Percentiles rank a stretch among this genome's conserved stretches.
These are phyloP conservation scores for Sordariomycetes sp. DNA, from an alignment of 2,329 filamentous ascomycete species.

Conservation along the genomic window DNA sequence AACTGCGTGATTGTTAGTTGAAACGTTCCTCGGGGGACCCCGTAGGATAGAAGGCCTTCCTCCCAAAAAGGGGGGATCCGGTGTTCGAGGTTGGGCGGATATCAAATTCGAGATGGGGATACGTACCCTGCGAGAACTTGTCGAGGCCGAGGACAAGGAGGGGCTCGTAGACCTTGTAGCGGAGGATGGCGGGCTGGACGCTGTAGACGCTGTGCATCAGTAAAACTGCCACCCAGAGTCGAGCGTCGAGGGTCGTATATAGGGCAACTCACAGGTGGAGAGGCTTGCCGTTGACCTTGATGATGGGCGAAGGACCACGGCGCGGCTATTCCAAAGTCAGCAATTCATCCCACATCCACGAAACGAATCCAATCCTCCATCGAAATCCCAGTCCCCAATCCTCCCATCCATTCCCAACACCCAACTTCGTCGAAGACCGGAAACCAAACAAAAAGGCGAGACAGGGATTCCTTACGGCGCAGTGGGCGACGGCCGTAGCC, in stretches of 20 bases:
- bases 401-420: not conserved
- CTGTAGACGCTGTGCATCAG: not conserved
- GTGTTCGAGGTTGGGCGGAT: not conserved
- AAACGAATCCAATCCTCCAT: not conserved
- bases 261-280: conserved; percentile 46
- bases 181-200: conserved; percentile 89
- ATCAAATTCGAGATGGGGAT: not conserved
- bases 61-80: not conserved
- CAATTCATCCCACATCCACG: not conserved
- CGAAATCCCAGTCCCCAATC: not conserved
- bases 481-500: conserved; percentile 76
- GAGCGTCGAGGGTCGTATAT: not conserved
- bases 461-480: conserved; percentile 29
- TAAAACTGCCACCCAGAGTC: not conserved
- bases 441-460: not conserved
- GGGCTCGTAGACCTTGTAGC: conserved; percentile 99
- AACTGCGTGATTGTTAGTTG: conserved; percentile 44
- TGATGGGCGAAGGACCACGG: conserved; percentile 38
- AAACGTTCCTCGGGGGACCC: not conserved
- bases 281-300: conserved; percentile 98
- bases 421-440: not conserved
- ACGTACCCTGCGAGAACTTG: conserved; percentile 52
- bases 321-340: conserved; percentile 19
- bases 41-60: not conserved
- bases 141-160: conserved; percentile 93